Evolutionary conservation across 2,329 filamentous ascomycete species (phyloP).

Genomic region (Raffaelea arxii): DNA sequence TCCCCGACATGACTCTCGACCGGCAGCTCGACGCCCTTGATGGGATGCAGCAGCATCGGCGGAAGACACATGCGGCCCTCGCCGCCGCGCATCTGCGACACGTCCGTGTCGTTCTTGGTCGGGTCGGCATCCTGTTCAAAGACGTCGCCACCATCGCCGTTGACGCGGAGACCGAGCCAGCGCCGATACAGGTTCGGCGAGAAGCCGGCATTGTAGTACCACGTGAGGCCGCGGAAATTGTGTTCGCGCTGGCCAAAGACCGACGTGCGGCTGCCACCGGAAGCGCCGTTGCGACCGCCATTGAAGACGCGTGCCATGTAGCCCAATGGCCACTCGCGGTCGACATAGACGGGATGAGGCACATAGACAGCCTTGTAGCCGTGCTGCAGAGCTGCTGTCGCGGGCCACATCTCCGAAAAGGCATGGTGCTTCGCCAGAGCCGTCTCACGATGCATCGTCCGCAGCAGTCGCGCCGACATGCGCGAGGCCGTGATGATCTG

Average conservation of each 20-base stretch:
- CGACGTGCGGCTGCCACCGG: constrained; percentile 61
- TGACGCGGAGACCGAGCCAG: constrained; percentile 76
- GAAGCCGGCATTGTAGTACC: constrained; percentile 87
- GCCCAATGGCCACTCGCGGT: constrained; percentile 73
- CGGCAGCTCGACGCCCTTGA: constrained; percentile 64
- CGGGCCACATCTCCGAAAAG: constrained; percentile 95
- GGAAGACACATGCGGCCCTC: constrained; percentile 87
- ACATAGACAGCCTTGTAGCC: constrained; percentile 88
- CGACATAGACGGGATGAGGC: constrained; percentile 80
- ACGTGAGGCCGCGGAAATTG: constrained; percentile 77
- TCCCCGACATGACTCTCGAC: constrained; percentile 46
- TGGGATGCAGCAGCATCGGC: constrained; percentile 79
- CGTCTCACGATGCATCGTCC: constrained; percentile 87
- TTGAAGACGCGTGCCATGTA: constrained; percentile 77
- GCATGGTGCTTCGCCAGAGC: constrained; percentile 77
- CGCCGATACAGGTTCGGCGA: constrained; percentile 70
- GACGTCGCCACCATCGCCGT: constrained; percentile 69
- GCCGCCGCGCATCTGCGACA: constrained; percentile 49
- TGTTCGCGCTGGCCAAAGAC: constrained; percentile 80
- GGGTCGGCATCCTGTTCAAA: constrained; percentile 53
- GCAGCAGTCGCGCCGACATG: constrained; percentile 69
- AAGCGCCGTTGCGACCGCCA: constrained; percentile 62
- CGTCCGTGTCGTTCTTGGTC: constrained; percentile 36
- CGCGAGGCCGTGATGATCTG: constrained; percentile 84
- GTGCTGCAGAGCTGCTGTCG: constrained; percentile 78